A percentile compares a stretch with the other conserved stretches of the same genome.
Evolutionary conservation across 1,284 basidiomycete species (phyloP).

Genomic region (Pseudozyma pruni): DNA sequence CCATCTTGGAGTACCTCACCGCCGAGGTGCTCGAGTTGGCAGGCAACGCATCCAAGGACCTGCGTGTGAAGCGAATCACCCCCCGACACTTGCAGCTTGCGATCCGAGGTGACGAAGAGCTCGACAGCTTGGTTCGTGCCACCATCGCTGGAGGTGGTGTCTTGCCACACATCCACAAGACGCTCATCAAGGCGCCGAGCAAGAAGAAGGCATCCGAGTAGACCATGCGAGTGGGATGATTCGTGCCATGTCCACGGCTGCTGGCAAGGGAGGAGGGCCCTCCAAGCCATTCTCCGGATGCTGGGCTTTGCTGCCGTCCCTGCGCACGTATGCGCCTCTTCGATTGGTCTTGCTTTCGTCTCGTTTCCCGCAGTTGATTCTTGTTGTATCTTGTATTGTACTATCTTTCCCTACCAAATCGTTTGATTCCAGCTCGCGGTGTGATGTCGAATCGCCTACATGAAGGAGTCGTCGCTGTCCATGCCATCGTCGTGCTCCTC

Average conservation of each 20-base stretch:
- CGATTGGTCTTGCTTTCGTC: slow-evolving; percentile 17
- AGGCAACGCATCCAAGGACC: slow-evolving; percentile 97
- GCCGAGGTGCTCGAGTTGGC: slow-evolving; percentile 90
- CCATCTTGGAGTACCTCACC: slow-evolving; percentile 88
- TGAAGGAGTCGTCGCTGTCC: slow-evolving; percentile 63
- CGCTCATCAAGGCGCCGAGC: slow-evolving; percentile 55
- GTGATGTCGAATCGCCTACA: slow-evolving; percentile 23
- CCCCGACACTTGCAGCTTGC: slow-evolving; percentile 91
- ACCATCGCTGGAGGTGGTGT: slow-evolving; percentile 84
- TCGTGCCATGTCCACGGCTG: no score
- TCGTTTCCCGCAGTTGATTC: slow-evolving; percentile 21
- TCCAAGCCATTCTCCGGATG: no score
- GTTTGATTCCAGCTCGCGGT: not conserved
- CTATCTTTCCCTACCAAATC: slow-evolving; percentile 16
- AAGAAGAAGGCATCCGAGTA: slow-evolving; percentile 51
- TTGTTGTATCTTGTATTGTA: slow-evolving; percentile 44
- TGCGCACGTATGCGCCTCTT: not conserved
- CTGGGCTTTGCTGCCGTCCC: not conserved
- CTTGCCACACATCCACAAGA: slow-evolving; percentile 94
- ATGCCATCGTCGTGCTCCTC: slow-evolving; percentile 45
- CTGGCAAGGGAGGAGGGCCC: no score
- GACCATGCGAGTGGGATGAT: not conserved
- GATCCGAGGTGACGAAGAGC: slow-evolving; percentile 94
- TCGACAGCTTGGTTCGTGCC: slow-evolving; percentile 73
- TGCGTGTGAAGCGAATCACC: slow-evolving; percentile 94